A percentile compares a stretch with the other conserved stretches of the same genome.
phyloP scores from a whole-genome alignment of 2,329 filamentous ascomycete genomes.

The Xylariaceae sp. region DNA sequence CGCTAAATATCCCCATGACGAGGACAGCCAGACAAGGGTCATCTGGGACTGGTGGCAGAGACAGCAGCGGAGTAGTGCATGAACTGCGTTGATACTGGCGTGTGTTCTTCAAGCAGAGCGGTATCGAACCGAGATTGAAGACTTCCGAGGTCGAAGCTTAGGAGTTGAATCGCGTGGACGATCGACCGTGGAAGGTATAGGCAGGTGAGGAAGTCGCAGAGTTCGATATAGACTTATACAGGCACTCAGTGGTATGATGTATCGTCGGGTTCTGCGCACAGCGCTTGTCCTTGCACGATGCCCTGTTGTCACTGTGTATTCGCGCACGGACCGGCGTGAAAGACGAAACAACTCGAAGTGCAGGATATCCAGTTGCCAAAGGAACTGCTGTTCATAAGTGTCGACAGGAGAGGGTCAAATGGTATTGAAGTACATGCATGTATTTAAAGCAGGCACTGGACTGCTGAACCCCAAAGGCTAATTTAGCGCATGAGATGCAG shows the following conservation, averaged over 20 bases:
- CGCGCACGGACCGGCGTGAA: too few species aligned
- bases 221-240: too few species aligned
- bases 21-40: slow-evolving; percentile 36
- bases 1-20: slow-evolving; percentile 67
- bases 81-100: slow-evolving; percentile 10
- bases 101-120: neutral
- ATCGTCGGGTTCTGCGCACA: too few species aligned
- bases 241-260: too few species aligned
- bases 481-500: neutral
- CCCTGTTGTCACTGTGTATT: too few species aligned
- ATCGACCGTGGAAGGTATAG: neutral
- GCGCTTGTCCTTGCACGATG: too few species aligned
- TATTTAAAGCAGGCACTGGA: neutral
- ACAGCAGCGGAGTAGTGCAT: slow-evolving; percentile 21
- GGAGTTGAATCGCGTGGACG: neutral
- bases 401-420: neutral
- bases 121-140: neutral
- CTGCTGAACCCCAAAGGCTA: too few species aligned
- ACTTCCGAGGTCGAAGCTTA: neutral
- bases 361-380: too few species aligned
- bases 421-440: neutral
- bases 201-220: neutral
- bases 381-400: neutral
- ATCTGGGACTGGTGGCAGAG: slow-evolving; percentile 37
- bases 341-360: neutral